Conservation (phyloP, 345 rosid genomes). For the Eutrema japonicum region DNA sequence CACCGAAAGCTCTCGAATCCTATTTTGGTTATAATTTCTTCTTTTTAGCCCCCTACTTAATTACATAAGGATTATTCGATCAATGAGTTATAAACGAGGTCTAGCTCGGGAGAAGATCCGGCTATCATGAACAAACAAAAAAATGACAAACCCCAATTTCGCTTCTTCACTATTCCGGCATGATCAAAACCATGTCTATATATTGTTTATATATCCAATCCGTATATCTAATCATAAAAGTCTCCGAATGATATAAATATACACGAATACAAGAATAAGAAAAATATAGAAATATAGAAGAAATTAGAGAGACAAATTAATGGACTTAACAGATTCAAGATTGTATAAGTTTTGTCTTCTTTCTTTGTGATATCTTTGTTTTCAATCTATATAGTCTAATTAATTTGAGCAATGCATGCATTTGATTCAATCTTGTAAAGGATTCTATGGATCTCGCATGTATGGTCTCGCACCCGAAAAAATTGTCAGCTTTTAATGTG, state of each 20-base stretch:
- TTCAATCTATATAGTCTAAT: not conserved
- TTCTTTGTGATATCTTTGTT: not conserved
- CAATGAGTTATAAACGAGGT: slow-evolving; percentile 2
- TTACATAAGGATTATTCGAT: slow-evolving; percentile 18
- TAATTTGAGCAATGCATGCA: not conserved
- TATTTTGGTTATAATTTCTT: slow-evolving; percentile 19
- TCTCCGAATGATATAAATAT: no score
- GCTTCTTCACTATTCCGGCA: not conserved
- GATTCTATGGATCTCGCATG: not conserved
- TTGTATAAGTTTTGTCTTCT: no score
- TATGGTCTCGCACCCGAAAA: not conserved
- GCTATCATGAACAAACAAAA: not conserved
- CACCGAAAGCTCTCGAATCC: slow-evolving; percentile 35
- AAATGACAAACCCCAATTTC: not conserved
- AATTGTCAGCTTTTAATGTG: not conserved
- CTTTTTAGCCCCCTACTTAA: not conserved
- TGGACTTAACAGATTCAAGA: no score
- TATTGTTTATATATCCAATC: no score
- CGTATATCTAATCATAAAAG: no score
- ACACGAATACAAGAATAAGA: no score
- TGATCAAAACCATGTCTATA: not conserved
- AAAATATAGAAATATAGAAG: no score
- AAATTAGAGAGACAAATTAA: no score
- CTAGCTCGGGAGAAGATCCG: slow-evolving; percentile 4
- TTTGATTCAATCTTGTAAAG: not conserved